Evolutionary conservation across 495 filamentous ascomycete species (phyloP).

Genomic region (Aspergillus sclerotiicarbonarius): DNA sequence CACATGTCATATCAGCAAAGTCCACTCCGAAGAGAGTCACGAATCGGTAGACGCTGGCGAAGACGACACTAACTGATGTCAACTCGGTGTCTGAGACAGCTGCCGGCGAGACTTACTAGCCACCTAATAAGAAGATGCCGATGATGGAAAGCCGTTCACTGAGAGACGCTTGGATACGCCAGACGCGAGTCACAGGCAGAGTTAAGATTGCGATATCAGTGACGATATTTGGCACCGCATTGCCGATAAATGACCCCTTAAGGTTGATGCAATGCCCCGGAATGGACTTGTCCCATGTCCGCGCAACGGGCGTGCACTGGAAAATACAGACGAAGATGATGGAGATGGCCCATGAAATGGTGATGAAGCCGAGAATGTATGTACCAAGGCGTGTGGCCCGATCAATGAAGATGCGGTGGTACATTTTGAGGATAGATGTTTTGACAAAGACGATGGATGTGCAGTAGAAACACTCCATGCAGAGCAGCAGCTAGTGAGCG

Average conservation of each 20-base stretch:
- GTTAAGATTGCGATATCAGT: conserved; percentile 28
- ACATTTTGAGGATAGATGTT: conserved; percentile 2
- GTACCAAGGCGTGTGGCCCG: background rate
- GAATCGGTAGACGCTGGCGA: background rate
- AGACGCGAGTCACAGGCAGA: conserved; percentile 15
- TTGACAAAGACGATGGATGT: conserved; percentile 3
- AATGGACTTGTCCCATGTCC: conserved; percentile 4
- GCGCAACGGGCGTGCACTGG: conserved; percentile 3
- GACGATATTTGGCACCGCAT: conserved; percentile 30
- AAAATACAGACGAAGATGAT: conserved; percentile 5
- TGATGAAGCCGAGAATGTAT: background rate
- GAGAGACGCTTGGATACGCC: conserved; percentile 9
- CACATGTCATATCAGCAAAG: background rate
- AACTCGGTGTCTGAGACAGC: background rate
- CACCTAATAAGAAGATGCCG: conserved; percentile 16
- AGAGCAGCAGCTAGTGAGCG: background rate
- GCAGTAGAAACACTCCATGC: conserved; percentile 4
- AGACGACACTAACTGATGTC: background rate
- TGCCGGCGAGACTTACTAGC: conserved; percentile 15
- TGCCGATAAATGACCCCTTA: conserved; percentile 22
- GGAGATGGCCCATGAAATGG: background rate
- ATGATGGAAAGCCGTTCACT: conserved; percentile 12
- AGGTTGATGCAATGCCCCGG: conserved; percentile 13
- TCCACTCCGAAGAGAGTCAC: background rate
- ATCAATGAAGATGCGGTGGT: conserved; percentile 1